Evolutionary conservation across 1,284 basidiomycete species (phyloP).

Genomic region (Lignosus rhinocerotis): DNA sequence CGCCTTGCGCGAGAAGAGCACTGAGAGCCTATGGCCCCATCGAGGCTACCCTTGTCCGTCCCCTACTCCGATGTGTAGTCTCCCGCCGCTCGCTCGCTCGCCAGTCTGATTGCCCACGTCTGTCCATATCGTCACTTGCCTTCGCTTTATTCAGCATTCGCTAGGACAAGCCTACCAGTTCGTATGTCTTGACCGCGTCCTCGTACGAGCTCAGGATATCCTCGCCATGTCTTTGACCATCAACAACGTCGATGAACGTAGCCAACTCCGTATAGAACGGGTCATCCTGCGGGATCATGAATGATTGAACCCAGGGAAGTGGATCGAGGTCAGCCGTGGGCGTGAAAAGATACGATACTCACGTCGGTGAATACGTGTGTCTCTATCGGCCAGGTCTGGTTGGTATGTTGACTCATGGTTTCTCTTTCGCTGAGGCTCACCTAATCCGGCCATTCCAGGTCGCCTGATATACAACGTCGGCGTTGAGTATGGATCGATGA

Average conservation of each 20-base stretch:
- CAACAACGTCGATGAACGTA: constrained; percentile 38
- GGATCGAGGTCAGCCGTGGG: background rate
- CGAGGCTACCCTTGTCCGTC: no score
- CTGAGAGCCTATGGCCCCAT: no score
- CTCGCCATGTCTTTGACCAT: constrained; percentile 5
- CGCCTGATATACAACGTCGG: constrained; percentile 37
- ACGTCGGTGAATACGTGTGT: constrained; percentile 10
- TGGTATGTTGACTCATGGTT: background rate
- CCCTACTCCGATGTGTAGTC: background rate
- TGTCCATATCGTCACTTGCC: background rate
- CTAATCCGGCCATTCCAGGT: constrained; percentile 32
- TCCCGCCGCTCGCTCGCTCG: constrained; percentile 20
- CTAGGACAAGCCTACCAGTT: constrained; percentile 18
- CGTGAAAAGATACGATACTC: background rate
- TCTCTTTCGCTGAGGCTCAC: constrained; percentile 3
- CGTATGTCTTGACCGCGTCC: constrained; percentile 30
- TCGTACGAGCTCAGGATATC: constrained; percentile 27
- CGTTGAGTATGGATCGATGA: constrained; percentile 39
- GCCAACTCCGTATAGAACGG: constrained; percentile 41
- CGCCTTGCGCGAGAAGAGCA: no score
- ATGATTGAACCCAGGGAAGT: no score
- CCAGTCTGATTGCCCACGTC: constrained; percentile 28
- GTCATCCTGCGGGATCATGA: constrained; percentile 31
- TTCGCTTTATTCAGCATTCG: background rate
- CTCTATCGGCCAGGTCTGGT: background rate